Percentiles rank a stretch among this genome's conserved stretches.
These are phyloP conservation scores for Russula sp. DNA, from an alignment of 768 basidiomycete species.

Conservation along the genomic window DNA sequence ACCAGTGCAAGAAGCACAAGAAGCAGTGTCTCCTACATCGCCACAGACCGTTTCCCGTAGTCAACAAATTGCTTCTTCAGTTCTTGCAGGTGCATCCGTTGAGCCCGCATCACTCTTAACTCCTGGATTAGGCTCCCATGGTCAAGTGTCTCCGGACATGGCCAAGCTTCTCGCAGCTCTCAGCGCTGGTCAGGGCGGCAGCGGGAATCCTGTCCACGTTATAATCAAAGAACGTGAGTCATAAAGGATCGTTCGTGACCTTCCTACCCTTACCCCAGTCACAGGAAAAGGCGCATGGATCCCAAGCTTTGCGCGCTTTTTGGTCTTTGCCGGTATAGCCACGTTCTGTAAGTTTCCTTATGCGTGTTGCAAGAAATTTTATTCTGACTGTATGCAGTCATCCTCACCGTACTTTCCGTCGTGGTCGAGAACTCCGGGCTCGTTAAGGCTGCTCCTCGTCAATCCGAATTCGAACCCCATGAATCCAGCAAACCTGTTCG, in stretches of 20 bases:
- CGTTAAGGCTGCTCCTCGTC: constrained; percentile 81
- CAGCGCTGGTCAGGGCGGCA: constrained; percentile 44
- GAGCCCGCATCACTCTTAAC: constrained; percentile 3
- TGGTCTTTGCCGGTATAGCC: constrained; percentile 52
- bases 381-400: constrained; percentile 44
- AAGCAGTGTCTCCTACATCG: constrained; percentile 3
- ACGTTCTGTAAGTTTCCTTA: constrained; percentile 58
- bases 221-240: constrained; percentile 76
- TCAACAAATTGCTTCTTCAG: constrained; percentile 44
- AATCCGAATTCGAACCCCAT: constrained; percentile 78
- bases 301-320: constrained; percentile 59
- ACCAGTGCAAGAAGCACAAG: constrained; percentile 12
- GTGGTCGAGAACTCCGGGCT: constrained; percentile 92
- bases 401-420: constrained; percentile 82
- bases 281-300: constrained; percentile 69
- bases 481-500: constrained; percentile 73
- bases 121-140: constrained; percentile 12
- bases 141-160: constrained; percentile 36
- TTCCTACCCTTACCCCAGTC: constrained; percentile 1
- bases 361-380: neutral
- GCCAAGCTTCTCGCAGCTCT: constrained; percentile 46
- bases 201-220: constrained; percentile 69
- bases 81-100: constrained; percentile 34
- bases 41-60: constrained; percentile 37
- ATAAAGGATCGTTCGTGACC: neutral